Conservation (phyloP, 768 basidiomycete species). For the Suillus alpinus region DNA sequence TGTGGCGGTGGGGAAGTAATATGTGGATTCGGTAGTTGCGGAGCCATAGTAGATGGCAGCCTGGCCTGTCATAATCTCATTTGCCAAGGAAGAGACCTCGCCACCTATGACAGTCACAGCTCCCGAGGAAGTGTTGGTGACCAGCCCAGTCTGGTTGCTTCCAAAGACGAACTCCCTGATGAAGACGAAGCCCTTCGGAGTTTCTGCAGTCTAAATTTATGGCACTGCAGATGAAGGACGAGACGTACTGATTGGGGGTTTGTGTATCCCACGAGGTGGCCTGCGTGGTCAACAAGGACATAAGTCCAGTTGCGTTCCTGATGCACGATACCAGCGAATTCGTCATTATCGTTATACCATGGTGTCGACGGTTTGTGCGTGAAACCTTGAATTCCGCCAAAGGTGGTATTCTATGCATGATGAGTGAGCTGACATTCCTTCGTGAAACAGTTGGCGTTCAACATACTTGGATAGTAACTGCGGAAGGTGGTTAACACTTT, state of each 20-base stretch:
- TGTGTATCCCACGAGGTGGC: constrained; percentile 38
- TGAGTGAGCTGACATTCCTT: background rate
- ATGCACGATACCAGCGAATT: constrained; percentile 66
- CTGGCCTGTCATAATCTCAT: constrained; percentile 50
- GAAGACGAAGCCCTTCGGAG: constrained; percentile 54
- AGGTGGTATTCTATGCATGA: constrained; percentile 63
- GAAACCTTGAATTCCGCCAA: constrained; percentile 75
- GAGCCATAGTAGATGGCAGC: constrained; percentile 57
- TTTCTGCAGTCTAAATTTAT: background rate
- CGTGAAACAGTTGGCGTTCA: constrained; percentile 3
- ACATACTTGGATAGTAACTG: constrained; percentile 56
- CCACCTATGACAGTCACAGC: constrained; percentile 44
- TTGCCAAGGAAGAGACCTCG: constrained; percentile 43
- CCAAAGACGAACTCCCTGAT: constrained; percentile 68
- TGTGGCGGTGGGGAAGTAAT: constrained; percentile 53
- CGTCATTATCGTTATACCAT: constrained; percentile 58
- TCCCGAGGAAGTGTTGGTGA: constrained; percentile 30
- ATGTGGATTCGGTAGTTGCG: constrained; percentile 48
- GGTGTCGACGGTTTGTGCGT: constrained; percentile 64
- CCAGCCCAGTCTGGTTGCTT: constrained; percentile 55
- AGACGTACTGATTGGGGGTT: constrained; percentile 45
- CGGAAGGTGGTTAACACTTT: constrained; percentile 10
- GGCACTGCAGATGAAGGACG: background rate
- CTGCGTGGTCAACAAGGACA: constrained; percentile 34
- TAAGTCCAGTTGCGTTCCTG: constrained; percentile 67